These are phyloP conservation scores for Globisporangium middletonii DNA, from an alignment of 352 stramenopile genomes.

Conservation along the genomic window DNA sequence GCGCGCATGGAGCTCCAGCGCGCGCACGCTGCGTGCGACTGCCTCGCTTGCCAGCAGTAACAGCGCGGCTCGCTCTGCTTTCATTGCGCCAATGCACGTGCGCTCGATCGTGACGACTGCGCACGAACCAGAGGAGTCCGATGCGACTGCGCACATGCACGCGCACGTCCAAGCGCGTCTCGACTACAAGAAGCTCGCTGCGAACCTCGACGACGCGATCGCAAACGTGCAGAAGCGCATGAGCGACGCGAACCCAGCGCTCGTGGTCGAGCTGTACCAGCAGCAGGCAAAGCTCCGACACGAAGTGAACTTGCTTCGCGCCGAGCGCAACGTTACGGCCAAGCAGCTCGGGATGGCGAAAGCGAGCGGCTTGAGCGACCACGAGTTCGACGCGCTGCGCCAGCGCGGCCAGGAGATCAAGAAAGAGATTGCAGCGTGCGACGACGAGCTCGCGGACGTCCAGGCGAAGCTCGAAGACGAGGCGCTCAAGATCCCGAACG, in stretches of 20 bases:
- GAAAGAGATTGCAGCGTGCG: conserved; percentile 33
- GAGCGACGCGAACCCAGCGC: conserved; percentile 55
- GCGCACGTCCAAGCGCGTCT: conserved; percentile 61
- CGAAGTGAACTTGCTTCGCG: conserved; percentile 46
- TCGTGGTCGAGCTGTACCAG: conserved; percentile 64
- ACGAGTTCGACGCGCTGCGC: conserved; percentile 35
- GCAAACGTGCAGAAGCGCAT: conserved; percentile 61
- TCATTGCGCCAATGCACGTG: neutral
- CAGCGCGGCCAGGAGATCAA: conserved; percentile 50
- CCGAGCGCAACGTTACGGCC: conserved; percentile 58
- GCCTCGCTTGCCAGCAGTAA: neutral
- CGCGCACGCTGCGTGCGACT: neutral
- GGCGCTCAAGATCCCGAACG: conserved; percentile 71
- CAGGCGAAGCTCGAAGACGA: conserved; percentile 52
- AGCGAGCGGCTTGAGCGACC: conserved; percentile 21
- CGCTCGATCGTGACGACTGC: conserved; percentile 24
- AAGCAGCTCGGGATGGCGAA: conserved; percentile 55
- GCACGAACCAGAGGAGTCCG: conserved; percentile 14
- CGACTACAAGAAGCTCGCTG: conserved; percentile 69
- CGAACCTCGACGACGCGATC: conserved; percentile 45
- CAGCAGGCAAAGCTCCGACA: conserved; percentile 47
- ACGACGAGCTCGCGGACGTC: conserved; percentile 35
- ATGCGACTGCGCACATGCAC: conserved; percentile 35
- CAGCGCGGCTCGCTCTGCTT: neutral
- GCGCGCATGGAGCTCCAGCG: conserved; percentile 3